Evolutionary conservation across 768 basidiomycete species (phyloP).

Genomic region (Pulveroboletus sp.): DNA sequence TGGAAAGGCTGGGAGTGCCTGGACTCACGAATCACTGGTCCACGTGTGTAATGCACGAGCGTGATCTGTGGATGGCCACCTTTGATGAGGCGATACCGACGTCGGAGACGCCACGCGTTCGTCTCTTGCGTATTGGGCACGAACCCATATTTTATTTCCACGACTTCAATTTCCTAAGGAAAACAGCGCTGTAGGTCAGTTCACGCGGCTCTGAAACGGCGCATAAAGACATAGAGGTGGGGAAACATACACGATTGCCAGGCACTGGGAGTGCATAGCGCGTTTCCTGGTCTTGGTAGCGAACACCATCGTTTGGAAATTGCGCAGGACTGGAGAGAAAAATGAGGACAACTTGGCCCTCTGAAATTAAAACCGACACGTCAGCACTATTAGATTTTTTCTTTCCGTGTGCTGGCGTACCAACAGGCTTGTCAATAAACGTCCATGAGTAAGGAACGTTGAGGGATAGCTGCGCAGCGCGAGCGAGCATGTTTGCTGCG

Average conservation of each 20-base stretch:
- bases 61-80: slow-evolving; percentile 71
- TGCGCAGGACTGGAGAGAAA: slow-evolving; percentile 54
- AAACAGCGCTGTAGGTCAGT: not conserved
- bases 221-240: not conserved
- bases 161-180: slow-evolving; percentile 68
- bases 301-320: slow-evolving; percentile 73
- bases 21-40: slow-evolving; percentile 55
- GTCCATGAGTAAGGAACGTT: slow-evolving; percentile 64
- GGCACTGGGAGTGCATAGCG: slow-evolving; percentile 47
- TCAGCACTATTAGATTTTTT: not conserved
- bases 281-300: slow-evolving; percentile 70
- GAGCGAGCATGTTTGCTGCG: slow-evolving; percentile 56
- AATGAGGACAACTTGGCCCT: slow-evolving; percentile 63
- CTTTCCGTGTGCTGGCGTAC: slow-evolving; percentile 34
- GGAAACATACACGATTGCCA: slow-evolving; percentile 49
- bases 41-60: slow-evolving; percentile 73
- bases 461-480: slow-evolving; percentile 53
- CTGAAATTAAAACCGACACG: slow-evolving; percentile 29
- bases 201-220: no score
- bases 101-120: slow-evolving; percentile 61
- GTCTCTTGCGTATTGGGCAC: slow-evolving; percentile 60
- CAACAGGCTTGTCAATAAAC: slow-evolving; percentile 73
- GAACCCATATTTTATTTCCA: slow-evolving; percentile 72
- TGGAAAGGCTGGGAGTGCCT: not conserved
- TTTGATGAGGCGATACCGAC: slow-evolving; percentile 67